Percentiles rank a stretch among this genome's conserved stretches.
Conservation (phyloP, 1,284 basidiomycete genomes). For the Puccinia novopanici region DNA sequence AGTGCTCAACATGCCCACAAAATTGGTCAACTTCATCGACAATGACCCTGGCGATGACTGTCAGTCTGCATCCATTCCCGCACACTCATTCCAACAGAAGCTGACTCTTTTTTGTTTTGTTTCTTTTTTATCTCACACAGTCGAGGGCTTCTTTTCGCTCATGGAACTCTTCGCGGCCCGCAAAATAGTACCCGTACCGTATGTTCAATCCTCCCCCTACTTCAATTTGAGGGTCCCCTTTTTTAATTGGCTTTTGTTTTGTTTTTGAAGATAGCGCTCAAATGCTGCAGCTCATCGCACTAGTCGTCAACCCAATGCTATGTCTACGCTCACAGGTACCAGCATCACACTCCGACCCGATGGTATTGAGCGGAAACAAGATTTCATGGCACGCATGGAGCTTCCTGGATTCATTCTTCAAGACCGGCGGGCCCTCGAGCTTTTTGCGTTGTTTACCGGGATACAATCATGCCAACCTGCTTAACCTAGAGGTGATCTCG, state of each 20-base stretch:
- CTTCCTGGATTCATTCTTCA: constrained; percentile 20
- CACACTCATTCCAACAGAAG: neutral
- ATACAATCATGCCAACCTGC: neutral
- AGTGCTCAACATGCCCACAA: constrained; percentile 12
- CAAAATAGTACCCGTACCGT: constrained; percentile 32
- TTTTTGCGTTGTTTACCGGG: constrained; percentile 39
- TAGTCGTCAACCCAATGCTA: neutral
- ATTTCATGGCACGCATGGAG: constrained; percentile 20
- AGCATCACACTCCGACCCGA: neutral
- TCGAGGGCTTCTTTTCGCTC: constrained; percentile 36
- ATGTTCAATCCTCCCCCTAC: neutral
- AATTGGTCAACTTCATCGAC: constrained; percentile 5
- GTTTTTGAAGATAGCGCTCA: constrained; percentile 20
- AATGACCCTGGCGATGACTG: constrained; percentile 5
- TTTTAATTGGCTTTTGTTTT: neutral
- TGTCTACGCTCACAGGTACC: neutral
- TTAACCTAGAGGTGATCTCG: constrained; percentile 10
- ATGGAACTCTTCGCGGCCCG: constrained; percentile 32
- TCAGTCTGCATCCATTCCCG: neutral
- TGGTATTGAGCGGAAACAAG: constrained; percentile 7
- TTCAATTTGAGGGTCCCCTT: too few species aligned
- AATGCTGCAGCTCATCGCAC: constrained; percentile 30
- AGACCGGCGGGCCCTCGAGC: constrained; percentile 4
- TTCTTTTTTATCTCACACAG: neutral
- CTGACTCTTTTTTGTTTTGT: too few species aligned